Conservation (phyloP, 306 rosid species). For the Arachis hypogaea region DNA sequence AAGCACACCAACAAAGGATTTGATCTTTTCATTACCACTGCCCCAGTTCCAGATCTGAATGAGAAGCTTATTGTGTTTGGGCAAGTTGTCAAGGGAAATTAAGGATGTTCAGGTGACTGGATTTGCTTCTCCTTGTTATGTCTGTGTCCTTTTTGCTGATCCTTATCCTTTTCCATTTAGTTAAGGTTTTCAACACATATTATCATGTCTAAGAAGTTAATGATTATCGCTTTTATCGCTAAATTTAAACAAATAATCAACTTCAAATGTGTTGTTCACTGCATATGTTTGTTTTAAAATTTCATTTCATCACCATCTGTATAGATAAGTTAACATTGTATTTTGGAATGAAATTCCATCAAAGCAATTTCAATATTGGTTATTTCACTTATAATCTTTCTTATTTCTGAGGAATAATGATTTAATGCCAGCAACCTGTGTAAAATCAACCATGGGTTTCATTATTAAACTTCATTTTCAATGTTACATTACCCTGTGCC, state of each 20-base stretch:
- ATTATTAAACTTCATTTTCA: neutral
- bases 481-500: constrained; percentile 27
- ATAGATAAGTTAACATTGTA: neutral
- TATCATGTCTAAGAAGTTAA: neutral
- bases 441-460: neutral
- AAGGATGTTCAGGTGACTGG: constrained; percentile 82
- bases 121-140: constrained; percentile 20
- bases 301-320: neutral
- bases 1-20: constrained; percentile 68
- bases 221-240: no score
- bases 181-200: constrained; percentile 2
- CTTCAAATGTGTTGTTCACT: neutral
- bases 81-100: constrained; percentile 80
- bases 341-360: constrained; percentile 3
- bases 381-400: neutral
- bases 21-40: constrained; percentile 93
- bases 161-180: constrained; percentile 2
- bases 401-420: no score
- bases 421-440: no score
- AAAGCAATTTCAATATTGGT: constrained; percentile 3
- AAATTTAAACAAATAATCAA: no score
- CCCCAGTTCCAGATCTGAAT: constrained; percentile 90
- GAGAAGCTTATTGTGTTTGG: constrained; percentile 91
- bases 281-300: constrained; percentile 3
- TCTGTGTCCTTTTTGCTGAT: constrained; percentile 14